Conservation (phyloP, 2,329 filamentous ascomycete species). For the Daldinia sp. region DNA sequence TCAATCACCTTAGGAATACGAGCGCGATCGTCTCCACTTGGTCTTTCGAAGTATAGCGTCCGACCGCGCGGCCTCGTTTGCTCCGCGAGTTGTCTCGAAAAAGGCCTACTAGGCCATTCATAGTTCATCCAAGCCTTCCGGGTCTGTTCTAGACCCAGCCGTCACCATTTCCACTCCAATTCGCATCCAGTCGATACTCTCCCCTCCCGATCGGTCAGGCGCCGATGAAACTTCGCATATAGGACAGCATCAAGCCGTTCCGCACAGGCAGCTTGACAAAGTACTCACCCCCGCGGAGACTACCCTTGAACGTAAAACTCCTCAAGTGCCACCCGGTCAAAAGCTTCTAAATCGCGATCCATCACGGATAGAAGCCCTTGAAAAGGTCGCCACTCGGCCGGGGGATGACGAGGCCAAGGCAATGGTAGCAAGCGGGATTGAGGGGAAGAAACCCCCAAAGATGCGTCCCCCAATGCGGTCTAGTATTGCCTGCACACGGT, state of each 20-base stretch:
- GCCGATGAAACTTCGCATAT: conserved; percentile 49
- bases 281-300: conserved; percentile 46
- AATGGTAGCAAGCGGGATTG: conserved; percentile 46
- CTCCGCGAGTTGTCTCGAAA: conserved; percentile 19
- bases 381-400: conserved; percentile 37
- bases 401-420: conserved; percentile 46
- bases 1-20: conserved; percentile 20
- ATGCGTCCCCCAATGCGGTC: conserved; percentile 71
- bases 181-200: conserved; percentile 61
- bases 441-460: conserved; percentile 54
- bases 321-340: conserved; percentile 39
- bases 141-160: conserved; percentile 53
- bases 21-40: conserved; percentile 10
- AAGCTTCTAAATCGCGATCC: conserved; percentile 42
- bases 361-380: conserved; percentile 34
- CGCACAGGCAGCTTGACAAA: conserved; percentile 51
- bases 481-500: conserved; percentile 79
- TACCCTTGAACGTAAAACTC: conserved; percentile 43
- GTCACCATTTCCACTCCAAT: conserved; percentile 61
- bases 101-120: conserved; percentile 22
- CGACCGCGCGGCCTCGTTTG: conserved; percentile 27
- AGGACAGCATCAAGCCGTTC: conserved; percentile 45
- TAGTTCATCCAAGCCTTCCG: conserved; percentile 38
- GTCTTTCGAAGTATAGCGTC: conserved; percentile 16
- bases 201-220: conserved; percentile 54